Conservation (phyloP, 2,329 filamentous ascomycete genomes). For the Epichloe gansuensis region DNA sequence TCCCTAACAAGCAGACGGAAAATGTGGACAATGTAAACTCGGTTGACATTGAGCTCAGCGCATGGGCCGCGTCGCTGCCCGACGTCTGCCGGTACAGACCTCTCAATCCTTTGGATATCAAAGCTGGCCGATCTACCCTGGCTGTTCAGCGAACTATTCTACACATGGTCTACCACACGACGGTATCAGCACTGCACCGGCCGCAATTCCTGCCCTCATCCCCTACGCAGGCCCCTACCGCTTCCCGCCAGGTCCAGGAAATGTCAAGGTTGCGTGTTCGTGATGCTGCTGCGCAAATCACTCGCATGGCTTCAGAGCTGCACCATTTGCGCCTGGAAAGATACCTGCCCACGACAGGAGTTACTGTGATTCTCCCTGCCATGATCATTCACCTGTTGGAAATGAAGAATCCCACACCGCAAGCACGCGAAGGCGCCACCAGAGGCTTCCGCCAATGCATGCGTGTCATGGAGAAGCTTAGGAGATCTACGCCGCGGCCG, state of each 20-base stretch:
- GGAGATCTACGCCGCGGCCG: slow-evolving; percentile 90
- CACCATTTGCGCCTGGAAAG: slow-evolving; percentile 61
- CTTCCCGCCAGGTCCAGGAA: slow-evolving; percentile 62
- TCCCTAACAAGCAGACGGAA: slow-evolving; percentile 78
- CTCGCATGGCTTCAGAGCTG: slow-evolving; percentile 67
- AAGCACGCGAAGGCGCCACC: slow-evolving; percentile 59
- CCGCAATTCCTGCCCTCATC: slow-evolving; percentile 78
- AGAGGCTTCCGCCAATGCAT: slow-evolving; percentile 85
- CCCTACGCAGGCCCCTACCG: slow-evolving; percentile 37
- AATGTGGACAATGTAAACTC: slow-evolving; percentile 66
- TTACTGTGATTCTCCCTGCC: slow-evolving; percentile 80
- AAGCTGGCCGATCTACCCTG: slow-evolving; percentile 46
- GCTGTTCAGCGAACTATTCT: slow-evolving; percentile 71
- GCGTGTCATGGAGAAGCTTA: slow-evolving; percentile 75
- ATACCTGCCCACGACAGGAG: slow-evolving; percentile 77
- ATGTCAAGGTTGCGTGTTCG: slow-evolving; percentile 73
- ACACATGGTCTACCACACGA: slow-evolving; percentile 90
- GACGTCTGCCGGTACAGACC: slow-evolving; percentile 56
- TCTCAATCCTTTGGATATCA: slow-evolving; percentile 40
- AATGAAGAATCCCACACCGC: slow-evolving; percentile 70
- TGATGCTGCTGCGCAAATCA: slow-evolving; percentile 75
- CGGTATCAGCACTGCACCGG: slow-evolving; percentile 78
- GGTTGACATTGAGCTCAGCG: slow-evolving; percentile 68
- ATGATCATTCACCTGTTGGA: slow-evolving; percentile 91
- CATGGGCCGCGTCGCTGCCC: slow-evolving; percentile 65